These are phyloP conservation scores for Diddensiella santjacobensis DNA, from an alignment of 805 yeast genomes.

Conservation along the genomic window DNA sequence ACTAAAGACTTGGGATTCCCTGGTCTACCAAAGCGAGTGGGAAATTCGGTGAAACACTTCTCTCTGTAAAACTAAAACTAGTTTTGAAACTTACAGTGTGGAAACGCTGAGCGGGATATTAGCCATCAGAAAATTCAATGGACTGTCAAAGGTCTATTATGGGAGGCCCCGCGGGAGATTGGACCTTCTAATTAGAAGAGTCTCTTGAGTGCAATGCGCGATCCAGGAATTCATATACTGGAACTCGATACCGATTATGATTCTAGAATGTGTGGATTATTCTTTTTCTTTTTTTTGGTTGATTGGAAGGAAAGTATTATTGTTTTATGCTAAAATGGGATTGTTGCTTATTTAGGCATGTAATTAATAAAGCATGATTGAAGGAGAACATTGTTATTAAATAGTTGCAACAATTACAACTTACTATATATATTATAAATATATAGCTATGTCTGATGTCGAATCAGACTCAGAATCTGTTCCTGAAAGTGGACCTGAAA, in stretches of 20 bases:
- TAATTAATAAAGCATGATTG: no score
- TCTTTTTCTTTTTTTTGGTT: not conserved
- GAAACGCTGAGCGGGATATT: conserved; percentile 20
- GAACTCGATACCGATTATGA: conserved; percentile 27
- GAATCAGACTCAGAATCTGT: no score
- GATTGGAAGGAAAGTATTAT: not conserved
- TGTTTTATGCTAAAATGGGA: not conserved
- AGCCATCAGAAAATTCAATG: conserved; percentile 23
- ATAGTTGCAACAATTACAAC: no score
- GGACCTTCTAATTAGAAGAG: conserved; percentile 11
- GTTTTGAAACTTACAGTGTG: conserved; percentile 19
- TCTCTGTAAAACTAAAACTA: conserved; percentile 16
- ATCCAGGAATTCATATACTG: conserved; percentile 18
- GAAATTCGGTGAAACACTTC: conserved; percentile 27
- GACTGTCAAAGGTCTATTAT: conserved; percentile 9
- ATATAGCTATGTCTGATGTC: no score
- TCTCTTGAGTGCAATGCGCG: conserved; percentile 28
- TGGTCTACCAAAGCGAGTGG: conserved; percentile 20
- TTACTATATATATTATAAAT: no score
- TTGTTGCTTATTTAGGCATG: no score
- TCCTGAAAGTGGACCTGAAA: not conserved
- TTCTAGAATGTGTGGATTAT: conserved; percentile 14
- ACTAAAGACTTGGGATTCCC: conserved; percentile 13
- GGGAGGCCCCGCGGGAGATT: conserved; percentile 26
- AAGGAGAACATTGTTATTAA: no score